Conservation (phyloP, 1,139 yeast genomes). For the Scheffersomyces cryptocercus region DNA sequence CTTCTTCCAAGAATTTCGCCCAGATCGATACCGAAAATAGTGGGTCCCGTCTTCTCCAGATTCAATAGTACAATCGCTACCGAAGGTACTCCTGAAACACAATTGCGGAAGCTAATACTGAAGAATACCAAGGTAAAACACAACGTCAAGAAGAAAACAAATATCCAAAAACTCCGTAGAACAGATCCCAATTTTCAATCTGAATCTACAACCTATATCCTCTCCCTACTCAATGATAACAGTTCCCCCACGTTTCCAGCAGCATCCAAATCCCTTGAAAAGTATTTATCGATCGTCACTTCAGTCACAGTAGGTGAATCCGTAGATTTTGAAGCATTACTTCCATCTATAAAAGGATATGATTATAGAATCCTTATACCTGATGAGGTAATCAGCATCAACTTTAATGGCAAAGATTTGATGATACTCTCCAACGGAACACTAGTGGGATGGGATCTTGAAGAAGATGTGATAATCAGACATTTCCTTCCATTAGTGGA, state of each 20-base stretch:
- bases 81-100: too few species aligned
- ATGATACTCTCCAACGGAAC: slow-evolving; percentile 29
- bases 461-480: slow-evolving; percentile 51
- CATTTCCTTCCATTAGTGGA: slow-evolving; percentile 51
- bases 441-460: slow-evolving; percentile 71
- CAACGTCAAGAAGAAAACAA: slow-evolving; percentile 21
- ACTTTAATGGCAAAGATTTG: slow-evolving; percentile 25
- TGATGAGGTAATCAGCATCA: slow-evolving; percentile 62
- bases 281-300: slow-evolving; percentile 40
- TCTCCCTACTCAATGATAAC: slow-evolving; percentile 29
- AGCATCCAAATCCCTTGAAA: slow-evolving; percentile 23
- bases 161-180: slow-evolving; percentile 28
- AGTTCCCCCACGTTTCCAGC: slow-evolving; percentile 17
- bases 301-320: slow-evolving; percentile 71
- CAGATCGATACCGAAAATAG: too few species aligned
- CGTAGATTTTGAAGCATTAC: slow-evolving; percentile 54
- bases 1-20: too few species aligned
- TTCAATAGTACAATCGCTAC: too few species aligned
- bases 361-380: slow-evolving; percentile 57
- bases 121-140: background rate
- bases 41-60: too few species aligned
- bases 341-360: slow-evolving; percentile 28
- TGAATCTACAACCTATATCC: slow-evolving; percentile 24
- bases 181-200: slow-evolving; percentile 22
- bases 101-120: too few species aligned